Percentiles rank a stretch among this genome's conserved stretches.
Evolutionary conservation across 306 rosid species (phyloP).

Genomic region (Fagus crenata): DNA sequence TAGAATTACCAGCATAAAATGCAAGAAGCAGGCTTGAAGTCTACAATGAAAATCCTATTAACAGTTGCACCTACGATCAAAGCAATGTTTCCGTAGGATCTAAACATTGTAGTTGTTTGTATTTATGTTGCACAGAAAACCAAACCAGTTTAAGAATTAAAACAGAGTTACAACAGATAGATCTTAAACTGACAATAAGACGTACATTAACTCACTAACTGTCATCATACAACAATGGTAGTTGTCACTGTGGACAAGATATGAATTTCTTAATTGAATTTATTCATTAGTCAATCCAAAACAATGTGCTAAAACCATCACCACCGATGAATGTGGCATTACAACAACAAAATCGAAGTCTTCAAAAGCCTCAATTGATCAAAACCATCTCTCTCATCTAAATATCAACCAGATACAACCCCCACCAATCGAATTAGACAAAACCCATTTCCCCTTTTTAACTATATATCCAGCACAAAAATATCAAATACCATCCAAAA

Average conservation of each 20-base stretch:
- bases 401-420: background rate
- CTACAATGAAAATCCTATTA: too few species aligned
- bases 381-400: background rate
- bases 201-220: too few species aligned
- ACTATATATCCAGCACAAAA: conserved; percentile 15
- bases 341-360: conserved; percentile 29
- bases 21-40: too few species aligned
- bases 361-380: conserved; percentile 13
- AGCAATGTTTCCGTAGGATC: too few species aligned
- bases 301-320: background rate
- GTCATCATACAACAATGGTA: too few species aligned
- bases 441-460: conserved; percentile 13
- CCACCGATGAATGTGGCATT: conserved; percentile 2
- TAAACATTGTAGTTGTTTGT: too few species aligned
- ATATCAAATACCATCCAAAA: background rate
- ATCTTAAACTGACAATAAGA: too few species aligned
- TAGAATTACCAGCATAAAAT: too few species aligned
- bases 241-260: background rate
- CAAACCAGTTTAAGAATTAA: too few species aligned
- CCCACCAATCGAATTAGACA: conserved; percentile 2
- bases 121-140: too few species aligned
- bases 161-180: too few species aligned
- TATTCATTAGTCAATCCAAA: conserved; percentile 18
- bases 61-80: too few species aligned
- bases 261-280: conserved; percentile 28